Evolutionary conservation across 768 basidiomycete genomes (phyloP), one percentile per base, ranked within the genome.

Genomic region (Mycena crocata): DNA sequence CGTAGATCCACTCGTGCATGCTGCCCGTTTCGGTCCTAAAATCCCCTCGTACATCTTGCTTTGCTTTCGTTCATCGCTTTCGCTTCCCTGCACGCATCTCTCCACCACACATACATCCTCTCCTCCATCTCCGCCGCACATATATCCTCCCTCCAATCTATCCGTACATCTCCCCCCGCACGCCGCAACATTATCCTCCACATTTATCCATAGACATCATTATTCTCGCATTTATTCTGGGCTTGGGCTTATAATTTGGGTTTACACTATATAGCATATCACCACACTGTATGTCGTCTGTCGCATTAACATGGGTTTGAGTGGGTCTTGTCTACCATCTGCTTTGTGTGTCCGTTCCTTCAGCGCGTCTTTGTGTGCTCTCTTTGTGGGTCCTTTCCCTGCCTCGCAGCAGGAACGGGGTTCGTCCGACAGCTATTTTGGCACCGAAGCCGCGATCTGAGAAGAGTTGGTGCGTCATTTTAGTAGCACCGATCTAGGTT

Each of bases 181-280:
- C n/a, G n/a, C n/a, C n/a, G n/a, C n/a, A n/a, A n/a, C n/a, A n/a
- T n/a, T n/a, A n/a, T n/a, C n/a, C n/a, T n/a, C n/a, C n/a, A n/a
- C n/a, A n/a, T n/a, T n/a, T n/a, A n/a, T n/a, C n/a, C n/a, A 65
- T 66, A 66, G 64, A 66, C 64, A 66, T 60, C 64, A 66, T 66
- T 49, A 66, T 66, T 49, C 57, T 58, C 28, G 56, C 49, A 57
- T 57, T 49, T 45, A 10, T 42, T 37, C 46, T 45, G n/a, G n/a
- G n/a, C n/a, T 30, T 35, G 46, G 57, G 57, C 42, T 63, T 55
- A 63, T 63, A 63, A 63, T 65, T 58, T 37, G 56, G 64, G 63
- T 35, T 46, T 51, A n/a, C 48, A 58, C 64, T 52, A 26, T 64
- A 64, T 64, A 65, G 64, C 64, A 65, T 58, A 58, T 55, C 42